A percentile compares a stretch with the other conserved stretches of the same genome.
Conservation (phyloP, 2,329 filamentous ascomycete genomes). For the Penicillium sp. region DNA sequence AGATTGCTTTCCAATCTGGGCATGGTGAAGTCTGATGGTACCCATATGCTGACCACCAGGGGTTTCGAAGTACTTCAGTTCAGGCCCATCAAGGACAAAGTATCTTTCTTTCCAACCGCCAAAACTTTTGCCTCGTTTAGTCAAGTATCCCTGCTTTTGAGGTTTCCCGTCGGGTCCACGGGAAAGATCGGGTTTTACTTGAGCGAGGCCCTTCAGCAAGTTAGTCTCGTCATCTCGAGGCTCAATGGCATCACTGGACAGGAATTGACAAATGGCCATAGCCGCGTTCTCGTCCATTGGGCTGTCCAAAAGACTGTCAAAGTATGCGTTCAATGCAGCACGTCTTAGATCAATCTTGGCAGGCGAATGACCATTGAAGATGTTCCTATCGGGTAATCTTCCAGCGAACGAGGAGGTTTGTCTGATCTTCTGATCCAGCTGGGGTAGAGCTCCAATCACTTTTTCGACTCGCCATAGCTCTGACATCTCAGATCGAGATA, state of each 20-base stretch:
- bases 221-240: conserved; percentile 55
- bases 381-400: conserved; percentile 76
- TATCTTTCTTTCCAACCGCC: conserved; percentile 93
- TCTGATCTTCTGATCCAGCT: conserved; percentile 79
- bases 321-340: conserved; percentile 77
- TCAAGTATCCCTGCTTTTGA: conserved; percentile 85
- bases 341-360: conserved; percentile 89
- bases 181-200: conserved; percentile 34
- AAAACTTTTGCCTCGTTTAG: conserved; percentile 97
- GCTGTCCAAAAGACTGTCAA: conserved; percentile 82
- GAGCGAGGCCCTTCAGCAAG: conserved; percentile 44
- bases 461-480: conserved; percentile 97
- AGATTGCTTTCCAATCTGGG: conserved; percentile 93
- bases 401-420: conserved; percentile 71
- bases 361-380: conserved; percentile 91
- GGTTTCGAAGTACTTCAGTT: conserved; percentile 87
- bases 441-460: conserved; percentile 76
- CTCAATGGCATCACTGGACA: conserved; percentile 68
- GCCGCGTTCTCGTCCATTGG: conserved; percentile 76
- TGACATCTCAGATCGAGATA: conserved; percentile 63
- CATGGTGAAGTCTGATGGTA: conserved; percentile 86
- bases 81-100: conserved; percentile 68
- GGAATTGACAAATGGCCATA: conserved; percentile 80
- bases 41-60: conserved; percentile 88
- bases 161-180: conserved; percentile 66